Evolutionary conservation across 257 asterid genomes (phyloP), one percentile per base, ranked within the genome.

Genomic region (Eustoma russellianum): DNA sequence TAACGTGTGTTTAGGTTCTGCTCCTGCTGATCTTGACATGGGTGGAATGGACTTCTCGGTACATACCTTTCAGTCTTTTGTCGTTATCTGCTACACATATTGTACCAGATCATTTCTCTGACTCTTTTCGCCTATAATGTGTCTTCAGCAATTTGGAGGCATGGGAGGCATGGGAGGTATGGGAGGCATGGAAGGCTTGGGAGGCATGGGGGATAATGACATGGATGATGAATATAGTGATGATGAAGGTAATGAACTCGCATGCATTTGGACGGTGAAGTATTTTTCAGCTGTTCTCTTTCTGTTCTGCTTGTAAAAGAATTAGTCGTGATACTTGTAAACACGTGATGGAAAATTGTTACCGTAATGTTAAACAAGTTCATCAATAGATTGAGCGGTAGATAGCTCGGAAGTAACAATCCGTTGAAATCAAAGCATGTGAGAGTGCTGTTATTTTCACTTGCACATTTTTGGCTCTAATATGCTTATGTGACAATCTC

Each of bases 31-130:
- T 60, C 5, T 77, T 46, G 97, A 89, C 68, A 9, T 76, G 75
- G 92, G 95, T 53, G 89, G 90, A 41, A 89, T 89, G 97, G 97
- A 86, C 68, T 89, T 89, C 78, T 89, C 97, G 14, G 97, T 89
- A 73, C n/a, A n/a, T n/a, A n/a, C n/a, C n/a, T 75, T 7, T 59
- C 11, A 6, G 19, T 9, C 13, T 4, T 45, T 5, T 47, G 3
- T 16, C 3, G 9, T 28, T 50, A 41, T 40, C 14, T 11, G 52
- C 10, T 52, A 17, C 44, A 73, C 57, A 13, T 14, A 68, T 66
- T 48, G 15, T 28, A 45, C 8, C n/a, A n/a, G n/a, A n/a, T n/a
- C n/a, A n/a, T n/a, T n/a, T n/a, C n/a, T n/a, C n/a, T n/a, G n/a
- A n/a, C n/a, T n/a, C n/a, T n/a, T n/a, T 57, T 28, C n/a, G n/a